Evolutionary conservation across 2,329 filamentous ascomycete species (phyloP), one percentile per base, ranked within the genome.

Genomic region (Penicillium sumatraense): DNA sequence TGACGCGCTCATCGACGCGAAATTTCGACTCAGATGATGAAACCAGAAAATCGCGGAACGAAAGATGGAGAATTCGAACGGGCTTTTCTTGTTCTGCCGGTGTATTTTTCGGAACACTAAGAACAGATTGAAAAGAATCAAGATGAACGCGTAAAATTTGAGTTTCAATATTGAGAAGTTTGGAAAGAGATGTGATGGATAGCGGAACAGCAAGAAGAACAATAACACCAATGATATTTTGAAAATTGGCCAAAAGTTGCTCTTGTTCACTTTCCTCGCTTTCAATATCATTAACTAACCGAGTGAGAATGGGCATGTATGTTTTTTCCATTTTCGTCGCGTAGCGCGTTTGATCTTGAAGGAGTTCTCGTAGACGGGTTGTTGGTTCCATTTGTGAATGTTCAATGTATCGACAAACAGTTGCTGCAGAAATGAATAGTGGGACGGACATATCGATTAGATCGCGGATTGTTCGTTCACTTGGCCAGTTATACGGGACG

Each of bases 271-370:
- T 21, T 11, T 42, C 40, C 4, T 42, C 23, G 4, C 14, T 42
- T 1, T 27, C 23, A 11, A 26, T 23, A 13, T 9, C 18, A 35
- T 50, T 8, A 13, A 58, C 42, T 49, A 47, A 38, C n/a, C 31
- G 35, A 3, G 3, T 23, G 1, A 60, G 29, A 18, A 65, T 51
- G 9, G 56, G 53, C n/a, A 55, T 9, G 33, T 67, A 63, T 27
- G 59, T 65, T 45, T 57, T 51, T 31, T 64, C 53, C 24, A 67
- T 49, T 42, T 57, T 23, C 2, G 16, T 20, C n/a, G 45, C 31
- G 10, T 50, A 58, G 31, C 13, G 5, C 2, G 18, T 5, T 41
- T 41, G 38, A 9, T 41, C 21, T 13, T 13, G 3, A 2, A 41
- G 38, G 14, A 41, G 20, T 11, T 23, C 38, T 23, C 4, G 2